Evolutionary conservation across 176 grass and related monocot genomes (phyloP).

Genomic region (Otatea glauca): DNA sequence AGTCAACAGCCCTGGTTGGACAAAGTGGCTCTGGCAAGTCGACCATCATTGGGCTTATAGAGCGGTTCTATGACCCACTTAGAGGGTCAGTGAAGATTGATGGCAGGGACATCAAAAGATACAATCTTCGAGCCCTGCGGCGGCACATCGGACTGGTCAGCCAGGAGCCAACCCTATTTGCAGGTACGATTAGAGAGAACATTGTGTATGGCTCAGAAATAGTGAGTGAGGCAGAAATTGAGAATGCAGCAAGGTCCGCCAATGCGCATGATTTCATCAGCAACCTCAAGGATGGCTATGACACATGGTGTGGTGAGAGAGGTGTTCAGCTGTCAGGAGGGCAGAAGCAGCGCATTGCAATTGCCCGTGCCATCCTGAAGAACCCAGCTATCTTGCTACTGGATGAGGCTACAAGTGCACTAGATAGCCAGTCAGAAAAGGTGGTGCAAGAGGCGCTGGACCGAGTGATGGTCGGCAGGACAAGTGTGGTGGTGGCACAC

Average conservation of each 20-base stretch:
- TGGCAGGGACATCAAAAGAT: conserved; percentile 71
- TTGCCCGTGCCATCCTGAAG: conserved; percentile 90
- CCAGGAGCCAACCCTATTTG: conserved; percentile 96
- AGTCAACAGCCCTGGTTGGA: conserved; percentile 86
- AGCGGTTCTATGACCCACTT: conserved; percentile 91
- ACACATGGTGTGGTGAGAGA: conserved; percentile 85
- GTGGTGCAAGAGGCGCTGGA: conserved; percentile 89
- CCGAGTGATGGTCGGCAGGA: conserved; percentile 82
- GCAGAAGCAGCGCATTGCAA: conserved; percentile 93
- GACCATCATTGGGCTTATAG: conserved; percentile 89
- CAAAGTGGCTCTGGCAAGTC: conserved; percentile 99
- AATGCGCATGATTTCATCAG: conserved; percentile 97
- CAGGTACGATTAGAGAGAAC: conserved; percentile 79
- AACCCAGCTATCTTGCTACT: conserved; percentile 80
- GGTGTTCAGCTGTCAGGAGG: conserved; percentile 93
- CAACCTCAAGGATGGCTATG: conserved; percentile 90
- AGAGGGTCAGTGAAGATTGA: conserved; percentile 75
- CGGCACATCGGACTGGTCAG: conserved; percentile 88
- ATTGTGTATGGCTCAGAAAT: conserved; percentile 73
- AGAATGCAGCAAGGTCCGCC: conserved; percentile 72
- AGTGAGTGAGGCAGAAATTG: conserved; percentile 69
- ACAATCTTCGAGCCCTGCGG: conserved; percentile 69
- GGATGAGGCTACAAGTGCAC: conserved; percentile 92
- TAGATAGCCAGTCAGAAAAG: conserved; percentile 93
- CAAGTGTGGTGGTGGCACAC: conserved; percentile 88